phyloP scores from a whole-genome alignment of 495 filamentous ascomycete genomes.

The Annulohypoxylon maeteangense region DNA sequence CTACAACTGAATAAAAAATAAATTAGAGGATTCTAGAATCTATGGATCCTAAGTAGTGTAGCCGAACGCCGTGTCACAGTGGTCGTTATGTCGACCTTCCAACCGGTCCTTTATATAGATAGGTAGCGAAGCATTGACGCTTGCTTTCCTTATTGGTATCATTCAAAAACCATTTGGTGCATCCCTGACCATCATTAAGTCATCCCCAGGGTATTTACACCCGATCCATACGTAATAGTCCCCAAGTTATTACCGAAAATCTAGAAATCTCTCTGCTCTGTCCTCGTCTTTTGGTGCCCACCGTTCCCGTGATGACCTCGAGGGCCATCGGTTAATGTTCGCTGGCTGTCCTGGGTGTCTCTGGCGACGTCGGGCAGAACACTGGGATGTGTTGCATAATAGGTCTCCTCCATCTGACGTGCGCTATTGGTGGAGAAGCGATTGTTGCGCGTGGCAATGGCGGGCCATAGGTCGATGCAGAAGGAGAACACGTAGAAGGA shows the following conservation, averaged over 20 bases:
- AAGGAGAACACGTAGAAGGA: slow-evolving; percentile 91
- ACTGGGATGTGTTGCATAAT: slow-evolving; percentile 41
- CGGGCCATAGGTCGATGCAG: slow-evolving; percentile 86
- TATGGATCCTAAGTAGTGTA: neutral
- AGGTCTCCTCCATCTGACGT: slow-evolving; percentile 49
- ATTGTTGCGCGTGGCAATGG: slow-evolving; percentile 56
- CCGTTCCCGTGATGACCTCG: neutral
- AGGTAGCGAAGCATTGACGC: neutral
- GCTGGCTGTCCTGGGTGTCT: slow-evolving; percentile 42
- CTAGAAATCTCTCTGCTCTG: slow-evolving; percentile 32
- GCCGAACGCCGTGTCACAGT: slow-evolving; percentile 12
- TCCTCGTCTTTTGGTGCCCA: slow-evolving; percentile 16
- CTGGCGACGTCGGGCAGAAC: slow-evolving; percentile 13
- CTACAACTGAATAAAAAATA: neutral
- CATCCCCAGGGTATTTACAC: neutral
- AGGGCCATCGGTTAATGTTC: slow-evolving; percentile 32
- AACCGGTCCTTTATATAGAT: neutral
- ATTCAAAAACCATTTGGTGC: neutral
- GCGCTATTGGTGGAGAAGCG: slow-evolving; percentile 27
- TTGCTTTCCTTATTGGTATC: neutral
- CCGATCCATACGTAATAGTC: neutral
- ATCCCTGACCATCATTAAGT: slow-evolving; percentile 4
- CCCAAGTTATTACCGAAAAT: neutral
- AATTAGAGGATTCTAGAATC: neutral
- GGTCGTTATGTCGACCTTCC: neutral